phyloP scores from a whole-genome alignment of 495 filamentous ascomycete genomes.

The Aspergillus coremiiformis region DNA sequence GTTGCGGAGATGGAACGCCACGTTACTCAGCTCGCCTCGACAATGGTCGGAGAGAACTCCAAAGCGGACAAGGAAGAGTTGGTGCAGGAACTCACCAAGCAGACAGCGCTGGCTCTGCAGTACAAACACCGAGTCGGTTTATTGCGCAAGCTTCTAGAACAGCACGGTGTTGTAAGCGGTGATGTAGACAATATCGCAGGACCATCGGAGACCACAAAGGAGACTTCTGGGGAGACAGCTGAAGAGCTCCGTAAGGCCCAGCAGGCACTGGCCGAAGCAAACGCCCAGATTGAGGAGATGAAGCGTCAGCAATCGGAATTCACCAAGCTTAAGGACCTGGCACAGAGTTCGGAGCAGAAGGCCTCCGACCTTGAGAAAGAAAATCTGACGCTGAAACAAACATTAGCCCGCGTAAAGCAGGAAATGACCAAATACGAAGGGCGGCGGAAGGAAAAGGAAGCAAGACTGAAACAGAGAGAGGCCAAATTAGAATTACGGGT shows the following conservation, averaged over 20 bases:
- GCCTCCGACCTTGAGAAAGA: constrained; percentile 53
- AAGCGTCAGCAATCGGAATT: constrained; percentile 46
- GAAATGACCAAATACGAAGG: constrained; percentile 47
- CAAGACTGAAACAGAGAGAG: constrained; percentile 43
- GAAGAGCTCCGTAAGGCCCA: constrained; percentile 35
- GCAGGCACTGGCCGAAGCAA: constrained; percentile 48
- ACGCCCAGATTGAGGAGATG: constrained; percentile 54
- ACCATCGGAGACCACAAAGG: constrained; percentile 37
- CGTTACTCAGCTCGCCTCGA: constrained; percentile 52
- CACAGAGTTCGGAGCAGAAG: constrained; percentile 60
- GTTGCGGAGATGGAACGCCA: constrained; percentile 47
- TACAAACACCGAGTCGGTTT: constrained; percentile 62
- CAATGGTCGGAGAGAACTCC: constrained; percentile 41
- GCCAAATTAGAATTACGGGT: constrained; percentile 40
- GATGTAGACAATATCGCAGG: constrained; percentile 37
- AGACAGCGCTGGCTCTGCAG: constrained; percentile 58
- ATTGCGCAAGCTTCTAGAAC: constrained; percentile 48
- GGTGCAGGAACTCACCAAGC: constrained; percentile 53
- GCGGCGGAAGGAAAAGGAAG: constrained; percentile 45
- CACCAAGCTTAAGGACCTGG: constrained; percentile 44
- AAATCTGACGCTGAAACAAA: constrained; percentile 45
- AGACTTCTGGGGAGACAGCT: constrained; percentile 34
- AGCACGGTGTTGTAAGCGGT: constrained; percentile 35
- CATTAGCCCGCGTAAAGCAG: constrained; percentile 45
- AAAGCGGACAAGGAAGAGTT: constrained; percentile 44